Evolutionary conservation across 495 filamentous ascomycete genomes (phyloP).

Genomic region (Tuber calosporum): DNA sequence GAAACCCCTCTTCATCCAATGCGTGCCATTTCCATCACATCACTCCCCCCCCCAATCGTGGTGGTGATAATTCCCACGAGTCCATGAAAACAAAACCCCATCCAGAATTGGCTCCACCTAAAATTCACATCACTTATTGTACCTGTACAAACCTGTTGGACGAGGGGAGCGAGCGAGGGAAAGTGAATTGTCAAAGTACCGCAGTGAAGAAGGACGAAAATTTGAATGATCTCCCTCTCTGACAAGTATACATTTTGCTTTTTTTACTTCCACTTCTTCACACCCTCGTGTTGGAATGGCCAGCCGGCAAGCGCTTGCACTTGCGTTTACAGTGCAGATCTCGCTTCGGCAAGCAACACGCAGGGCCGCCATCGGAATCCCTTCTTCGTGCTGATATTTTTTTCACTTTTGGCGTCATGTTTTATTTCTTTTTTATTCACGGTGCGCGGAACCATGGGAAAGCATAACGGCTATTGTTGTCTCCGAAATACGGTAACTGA

Average conservation of each 20-base stretch:
- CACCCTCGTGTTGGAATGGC: not conserved
- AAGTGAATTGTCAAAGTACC: not conserved
- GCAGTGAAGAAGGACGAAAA: too few species aligned
- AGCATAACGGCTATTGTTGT: not conserved
- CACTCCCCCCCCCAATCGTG: not conserved
- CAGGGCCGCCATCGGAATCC: not conserved
- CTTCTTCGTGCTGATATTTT: not conserved
- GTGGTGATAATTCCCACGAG: not conserved
- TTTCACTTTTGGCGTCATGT: not conserved
- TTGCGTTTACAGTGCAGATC: not conserved
- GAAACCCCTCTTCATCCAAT: not conserved
- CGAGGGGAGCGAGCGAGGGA: not conserved
- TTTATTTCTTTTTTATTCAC: not conserved
- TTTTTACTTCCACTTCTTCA: not conserved
- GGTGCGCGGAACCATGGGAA: not conserved
- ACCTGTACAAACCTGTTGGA: not conserved
- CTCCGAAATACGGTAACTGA: not conserved
- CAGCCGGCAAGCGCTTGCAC: not conserved
- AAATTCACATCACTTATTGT: not conserved
- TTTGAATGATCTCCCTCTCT: not conserved
- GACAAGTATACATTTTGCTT: slow-evolving; percentile 4
- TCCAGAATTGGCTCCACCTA: not conserved
- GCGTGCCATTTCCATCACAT: not conserved
- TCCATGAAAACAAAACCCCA: not conserved
- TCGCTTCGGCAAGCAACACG: not conserved